These are phyloP conservation scores for Triadica sebifera DNA, from an alignment of 345 rosid species.

Conservation along the genomic window DNA sequence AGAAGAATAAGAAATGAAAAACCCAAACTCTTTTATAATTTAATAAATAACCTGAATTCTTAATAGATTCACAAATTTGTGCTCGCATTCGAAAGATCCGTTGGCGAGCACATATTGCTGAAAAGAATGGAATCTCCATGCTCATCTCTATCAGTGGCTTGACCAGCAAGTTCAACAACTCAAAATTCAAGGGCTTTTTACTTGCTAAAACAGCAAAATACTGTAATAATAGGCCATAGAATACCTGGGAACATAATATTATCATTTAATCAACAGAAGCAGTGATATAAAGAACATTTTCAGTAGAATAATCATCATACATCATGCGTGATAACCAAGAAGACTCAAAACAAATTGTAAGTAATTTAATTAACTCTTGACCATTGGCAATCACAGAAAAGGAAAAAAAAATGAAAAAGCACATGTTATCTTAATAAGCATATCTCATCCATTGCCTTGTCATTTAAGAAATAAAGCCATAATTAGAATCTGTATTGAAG, in stretches of 20 bases:
- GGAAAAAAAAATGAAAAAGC: background rate
- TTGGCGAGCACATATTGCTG: conserved; percentile 95
- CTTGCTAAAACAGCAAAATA: conserved; percentile 80
- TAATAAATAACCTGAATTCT: conserved; percentile 67
- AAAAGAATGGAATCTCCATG: conserved; percentile 82
- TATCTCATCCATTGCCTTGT: background rate
- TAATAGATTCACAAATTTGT: conserved; percentile 70
- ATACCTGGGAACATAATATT: conserved; percentile 52
- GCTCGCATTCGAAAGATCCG: conserved; percentile 58
- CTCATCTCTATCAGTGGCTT: conserved; percentile 91
- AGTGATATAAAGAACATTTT: background rate
- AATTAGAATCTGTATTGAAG: background rate
- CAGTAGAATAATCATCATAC: background rate
- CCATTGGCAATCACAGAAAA: background rate
- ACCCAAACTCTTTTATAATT: background rate
- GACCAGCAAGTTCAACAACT: conserved; percentile 72
- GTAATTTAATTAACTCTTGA: background rate
- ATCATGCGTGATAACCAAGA: background rate
- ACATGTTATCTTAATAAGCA: background rate
- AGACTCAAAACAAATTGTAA: background rate
- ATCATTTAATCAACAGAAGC: background rate
- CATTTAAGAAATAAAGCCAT: background rate
- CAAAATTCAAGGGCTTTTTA: conserved; percentile 69
- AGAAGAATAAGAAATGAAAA: conserved; percentile 1
- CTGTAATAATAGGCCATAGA: conserved; percentile 84